Conservation (phyloP, 805 yeast genomes). For the Osmozyma mogii region DNA sequence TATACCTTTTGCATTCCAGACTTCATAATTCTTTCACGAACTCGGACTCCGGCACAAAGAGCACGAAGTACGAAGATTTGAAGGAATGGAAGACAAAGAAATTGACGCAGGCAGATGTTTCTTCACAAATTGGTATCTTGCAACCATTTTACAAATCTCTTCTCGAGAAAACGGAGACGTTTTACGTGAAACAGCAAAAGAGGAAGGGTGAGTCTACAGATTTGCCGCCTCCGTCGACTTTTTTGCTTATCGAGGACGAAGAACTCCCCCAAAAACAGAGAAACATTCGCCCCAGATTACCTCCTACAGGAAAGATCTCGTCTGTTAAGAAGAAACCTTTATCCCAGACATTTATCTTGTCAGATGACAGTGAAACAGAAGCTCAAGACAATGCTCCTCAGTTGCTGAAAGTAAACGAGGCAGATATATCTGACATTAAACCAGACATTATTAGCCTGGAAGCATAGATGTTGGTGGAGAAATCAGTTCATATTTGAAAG, state of each 20-base stretch:
- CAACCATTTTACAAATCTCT: constrained; percentile 41
- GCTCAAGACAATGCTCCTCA: too few relatives aligned
- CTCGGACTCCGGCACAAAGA: constrained; percentile 38
- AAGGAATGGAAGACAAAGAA: constrained; percentile 46
- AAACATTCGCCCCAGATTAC: constrained; percentile 68
- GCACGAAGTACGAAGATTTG: constrained; percentile 58
- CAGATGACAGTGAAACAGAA: constrained; percentile 7
- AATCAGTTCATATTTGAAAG: too few relatives aligned
- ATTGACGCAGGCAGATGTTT: constrained; percentile 44
- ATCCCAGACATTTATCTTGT: constrained; percentile 24
- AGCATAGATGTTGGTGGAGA: too few relatives aligned
- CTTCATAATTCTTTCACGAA: constrained; percentile 49
- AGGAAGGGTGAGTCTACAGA: constrained; percentile 32
- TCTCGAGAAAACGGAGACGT: constrained; percentile 37
- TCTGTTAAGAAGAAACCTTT: constrained; percentile 52
- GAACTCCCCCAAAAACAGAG: constrained; percentile 75
- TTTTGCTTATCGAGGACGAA: constrained; percentile 65
- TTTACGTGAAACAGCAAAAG: constrained; percentile 31
- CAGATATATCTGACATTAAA: neutral
- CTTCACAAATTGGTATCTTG: constrained; percentile 48
- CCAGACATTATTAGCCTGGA: constrained; percentile 3
- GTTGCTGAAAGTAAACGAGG: too few relatives aligned
- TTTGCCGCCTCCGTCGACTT: constrained; percentile 29
- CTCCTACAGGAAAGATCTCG: constrained; percentile 83
- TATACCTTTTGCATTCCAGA: constrained; percentile 76